Base-by-base conservation (phyloP, 179 eudicot genomes). In the Nepenthes alata region DNA sequence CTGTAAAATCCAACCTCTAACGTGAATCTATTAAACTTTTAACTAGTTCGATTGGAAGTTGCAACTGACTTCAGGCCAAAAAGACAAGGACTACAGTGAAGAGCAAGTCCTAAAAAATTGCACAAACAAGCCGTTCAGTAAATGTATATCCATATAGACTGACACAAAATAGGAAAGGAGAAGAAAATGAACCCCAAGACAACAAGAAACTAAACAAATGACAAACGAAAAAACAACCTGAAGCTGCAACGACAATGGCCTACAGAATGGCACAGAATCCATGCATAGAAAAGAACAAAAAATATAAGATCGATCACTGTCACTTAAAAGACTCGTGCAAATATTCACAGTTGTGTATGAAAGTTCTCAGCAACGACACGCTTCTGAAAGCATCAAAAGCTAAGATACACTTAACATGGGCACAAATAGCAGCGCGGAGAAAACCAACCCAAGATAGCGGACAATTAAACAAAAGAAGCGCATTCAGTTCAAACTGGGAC, bases 1-100 rank as follows among this genome's bases (percentile, higher is more conserved):
- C 85, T 79, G 75, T 68, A 79, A 70, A 83, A 6, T 88, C 83
- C 95, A 90, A 87, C 67, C 61, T 66, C 63, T 76, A 63, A 57
- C 85, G 77, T 80, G 65, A 75, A 78, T 50, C 63, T 61, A 1
- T 37, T 3, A 73, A 76, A 59, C 65, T 44, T 2, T 11, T 12
- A 25, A 41, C 60, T n/a, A 2, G 11, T 38, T 35, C 55, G 66
- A 65, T 37, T 56, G 11, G 25, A 3, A 36, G 53, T 12, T 12
- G 68, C 65, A 59, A 54, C 51, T 65, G 58, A 37, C 25, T 69
- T 6, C 16, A 1, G 59, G 58, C 68, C 61, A 37, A 55, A 25
- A 15, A 38, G 56, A 11, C 2, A 7, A 41, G 2, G 5, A 41
- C 8, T 41, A 41, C 5, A 25, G 1, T 25, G 25, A 37, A 55